phyloP scores from a whole-genome alignment of 345 rosid genomes.

The Atalantia buxifolia region DNA sequence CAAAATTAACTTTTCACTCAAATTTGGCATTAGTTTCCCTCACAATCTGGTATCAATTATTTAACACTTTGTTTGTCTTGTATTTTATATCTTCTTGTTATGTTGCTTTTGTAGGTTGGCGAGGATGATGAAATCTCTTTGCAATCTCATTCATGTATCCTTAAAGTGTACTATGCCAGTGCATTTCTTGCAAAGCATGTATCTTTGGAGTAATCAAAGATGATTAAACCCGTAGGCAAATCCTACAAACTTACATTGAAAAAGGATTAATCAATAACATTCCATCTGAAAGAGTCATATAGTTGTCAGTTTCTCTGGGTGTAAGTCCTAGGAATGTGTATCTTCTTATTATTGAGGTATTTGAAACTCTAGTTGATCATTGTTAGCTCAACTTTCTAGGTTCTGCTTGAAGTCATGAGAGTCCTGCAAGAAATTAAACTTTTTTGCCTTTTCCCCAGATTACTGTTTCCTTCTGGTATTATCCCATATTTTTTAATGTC shows the following conservation, averaged over 20 bases:
- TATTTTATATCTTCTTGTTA: slow-evolving; percentile 2
- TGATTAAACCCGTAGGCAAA: background rate
- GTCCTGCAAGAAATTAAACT: background rate
- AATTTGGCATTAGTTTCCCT: slow-evolving; percentile 1
- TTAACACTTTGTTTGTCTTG: background rate
- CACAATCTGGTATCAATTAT: background rate
- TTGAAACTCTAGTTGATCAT: background rate
- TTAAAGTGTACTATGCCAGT: slow-evolving; percentile 17
- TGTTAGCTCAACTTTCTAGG: background rate
- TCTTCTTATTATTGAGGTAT: background rate
- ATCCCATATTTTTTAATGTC: background rate
- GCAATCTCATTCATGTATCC: slow-evolving; percentile 69
- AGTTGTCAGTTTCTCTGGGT: background rate
- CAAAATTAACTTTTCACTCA: slow-evolving; percentile 2
- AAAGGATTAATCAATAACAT: background rate
- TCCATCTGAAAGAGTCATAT: background rate
- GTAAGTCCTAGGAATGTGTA: background rate
- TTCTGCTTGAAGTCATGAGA: background rate
- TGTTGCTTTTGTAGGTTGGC: slow-evolving; percentile 40
- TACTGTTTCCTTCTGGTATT: background rate
- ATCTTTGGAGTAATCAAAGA: background rate
- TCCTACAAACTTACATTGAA: background rate
- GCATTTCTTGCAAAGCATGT: slow-evolving; percentile 1
- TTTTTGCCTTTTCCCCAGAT: background rate
- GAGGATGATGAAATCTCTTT: slow-evolving; percentile 53